A percentile compares a stretch with the other conserved stretches of the same genome.
Evolutionary conservation across 805 yeast species (phyloP).

Genomic region (Candida boleticola): DNA sequence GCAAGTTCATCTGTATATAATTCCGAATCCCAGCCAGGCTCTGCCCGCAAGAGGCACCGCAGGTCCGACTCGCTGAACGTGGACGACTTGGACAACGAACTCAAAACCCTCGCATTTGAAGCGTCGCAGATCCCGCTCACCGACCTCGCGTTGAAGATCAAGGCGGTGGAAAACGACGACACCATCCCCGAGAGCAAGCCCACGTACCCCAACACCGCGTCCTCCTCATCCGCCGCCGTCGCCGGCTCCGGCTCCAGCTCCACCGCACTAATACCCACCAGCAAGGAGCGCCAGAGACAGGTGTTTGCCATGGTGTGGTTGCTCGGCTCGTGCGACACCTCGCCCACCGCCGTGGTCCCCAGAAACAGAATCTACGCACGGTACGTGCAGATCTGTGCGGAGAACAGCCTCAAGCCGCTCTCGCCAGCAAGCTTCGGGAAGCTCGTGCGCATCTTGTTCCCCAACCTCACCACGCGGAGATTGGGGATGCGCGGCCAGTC

Average conservation of each 20-base stretch:
- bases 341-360: slow-evolving; percentile 41
- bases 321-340: slow-evolving; percentile 59
- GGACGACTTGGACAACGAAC: slow-evolving; percentile 14
- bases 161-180: slow-evolving; percentile 37
- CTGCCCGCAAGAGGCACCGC: slow-evolving; percentile 2
- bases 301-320: slow-evolving; percentile 83
- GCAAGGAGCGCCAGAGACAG: slow-evolving; percentile 63
- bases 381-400: slow-evolving; percentile 39
- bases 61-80: not conserved
- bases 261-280: slow-evolving; percentile 3
- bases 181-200: slow-evolving; percentile 8
- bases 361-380: slow-evolving; percentile 42
- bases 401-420: slow-evolving; percentile 50
- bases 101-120: slow-evolving; percentile 35
- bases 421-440: slow-evolving; percentile 81
- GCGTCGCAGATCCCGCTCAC: slow-evolving; percentile 35
- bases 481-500: slow-evolving; percentile 81
- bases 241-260: slow-evolving; percentile 2
- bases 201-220: not conserved
- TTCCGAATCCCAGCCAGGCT: slow-evolving; percentile 1
- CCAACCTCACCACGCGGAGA: slow-evolving; percentile 69
- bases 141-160: slow-evolving; percentile 45
- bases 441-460: slow-evolving; percentile 61
- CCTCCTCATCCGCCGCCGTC: slow-evolving; percentile 1
- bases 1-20: slow-evolving; percentile 1